These are phyloP conservation scores for Ganoderma meredithae DNA, from an alignment of 1,284 basidiomycete genomes.

Conservation along the genomic window DNA sequence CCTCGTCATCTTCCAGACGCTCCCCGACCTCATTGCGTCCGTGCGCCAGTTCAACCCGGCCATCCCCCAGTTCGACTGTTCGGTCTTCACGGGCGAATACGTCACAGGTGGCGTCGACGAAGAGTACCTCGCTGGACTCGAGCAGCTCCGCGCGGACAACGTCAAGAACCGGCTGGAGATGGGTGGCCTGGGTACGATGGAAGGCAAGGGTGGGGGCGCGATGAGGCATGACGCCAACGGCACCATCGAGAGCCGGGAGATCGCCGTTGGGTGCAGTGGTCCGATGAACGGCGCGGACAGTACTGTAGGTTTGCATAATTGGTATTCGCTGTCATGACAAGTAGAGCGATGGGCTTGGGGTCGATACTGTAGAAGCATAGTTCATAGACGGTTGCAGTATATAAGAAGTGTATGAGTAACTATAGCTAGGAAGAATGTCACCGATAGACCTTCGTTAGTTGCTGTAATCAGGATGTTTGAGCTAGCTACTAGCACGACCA, in stretches of 20 bases:
- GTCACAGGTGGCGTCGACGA: slow-evolving; percentile 96
- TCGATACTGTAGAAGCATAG: neutral
- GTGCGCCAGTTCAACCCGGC: slow-evolving; percentile 88
- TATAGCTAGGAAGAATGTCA: neutral
- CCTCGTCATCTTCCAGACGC: slow-evolving; percentile 97
- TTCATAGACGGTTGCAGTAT: slow-evolving; percentile 7
- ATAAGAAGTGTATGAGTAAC: slow-evolving; percentile 2
- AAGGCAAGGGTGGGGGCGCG: slow-evolving; percentile 49
- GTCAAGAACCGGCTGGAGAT: slow-evolving; percentile 59
- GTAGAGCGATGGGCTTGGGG: too few relatives aligned
- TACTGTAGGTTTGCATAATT: slow-evolving; percentile 82
- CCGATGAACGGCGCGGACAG: slow-evolving; percentile 69
- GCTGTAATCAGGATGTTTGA: neutral
- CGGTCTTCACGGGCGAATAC: slow-evolving; percentile 97
- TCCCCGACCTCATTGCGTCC: slow-evolving; percentile 88
- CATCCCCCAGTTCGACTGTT: slow-evolving; percentile 91
- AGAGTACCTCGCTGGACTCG: slow-evolving; percentile 81
- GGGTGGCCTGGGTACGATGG: slow-evolving; percentile 44
- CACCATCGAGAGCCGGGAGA: slow-evolving; percentile 41
- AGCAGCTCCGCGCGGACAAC: slow-evolving; percentile 86
- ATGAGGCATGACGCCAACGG: slow-evolving; percentile 24
- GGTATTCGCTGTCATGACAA: slow-evolving; percentile 24
- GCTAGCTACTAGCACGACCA: too few relatives aligned
- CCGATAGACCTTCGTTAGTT: neutral
- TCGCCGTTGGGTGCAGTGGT: slow-evolving; percentile 43